Base-by-base conservation (phyloP, 1,284 basidiomycete species). In the Mycena sp. region DNA sequence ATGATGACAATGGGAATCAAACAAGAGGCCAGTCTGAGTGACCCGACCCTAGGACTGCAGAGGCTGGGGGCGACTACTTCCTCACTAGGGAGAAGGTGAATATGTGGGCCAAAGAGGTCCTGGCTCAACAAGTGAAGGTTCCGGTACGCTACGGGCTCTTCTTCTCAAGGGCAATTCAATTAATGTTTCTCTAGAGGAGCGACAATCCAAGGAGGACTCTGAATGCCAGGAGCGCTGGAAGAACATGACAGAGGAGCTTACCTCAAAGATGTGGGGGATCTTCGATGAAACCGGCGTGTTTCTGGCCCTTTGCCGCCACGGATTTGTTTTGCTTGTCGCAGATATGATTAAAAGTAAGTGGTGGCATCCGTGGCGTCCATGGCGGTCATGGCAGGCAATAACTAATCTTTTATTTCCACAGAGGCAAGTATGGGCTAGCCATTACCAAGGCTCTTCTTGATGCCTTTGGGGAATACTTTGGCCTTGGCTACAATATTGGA, bases 361-460 rank as follows among this genome's bases (percentile, higher is more conserved):
- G 48, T 41, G 40, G 23, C 30, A 30, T 6, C 16, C 10, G 29
- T 43, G 25, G 21, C 25, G 30, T 12, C 37, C 12, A 30, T 32
- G 21, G 35, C 32, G 43, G 23, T 3, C 28, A 38, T 37, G 12
- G 29, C 30, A 23, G 32, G 32, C 32, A 14, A 7, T 7, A 14
- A 35, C 32, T 32, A 1, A 6, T 23, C 3, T 30, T 48, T 29
- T 12, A 23, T 12, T 23, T 35, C 23, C 9, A 43, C 51, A 78
- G 77, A 14, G 71, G 74, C 0, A 79, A 80, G 51, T 80, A 80
- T 61, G 72, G 72, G 0, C 67, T 79, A 0, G 72, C 76, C 1
- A 56, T 74, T 19, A 63, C 76, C 1, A 41, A 70, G 1, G 48
- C 50, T 10, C 64, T 79, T 1, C 46, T 80, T 14, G 48, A 71